These are phyloP conservation scores for Bremia lactucae DNA, from an alignment of 352 stramenopile genomes.

Conservation along the genomic window DNA sequence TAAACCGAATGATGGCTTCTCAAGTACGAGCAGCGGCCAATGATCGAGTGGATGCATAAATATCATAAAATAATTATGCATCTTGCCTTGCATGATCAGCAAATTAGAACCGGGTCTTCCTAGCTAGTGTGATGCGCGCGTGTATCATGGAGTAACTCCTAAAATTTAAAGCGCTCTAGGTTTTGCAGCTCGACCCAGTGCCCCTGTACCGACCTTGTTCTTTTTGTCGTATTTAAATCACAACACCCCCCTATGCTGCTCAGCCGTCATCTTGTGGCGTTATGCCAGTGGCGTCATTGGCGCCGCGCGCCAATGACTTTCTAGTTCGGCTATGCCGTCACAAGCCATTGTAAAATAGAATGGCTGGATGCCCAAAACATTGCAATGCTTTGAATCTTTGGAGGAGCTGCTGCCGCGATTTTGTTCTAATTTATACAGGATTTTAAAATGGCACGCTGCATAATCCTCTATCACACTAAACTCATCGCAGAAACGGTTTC, in stretches of 20 bases:
- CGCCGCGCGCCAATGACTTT: constrained; percentile 86
- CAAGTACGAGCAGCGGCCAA: constrained; percentile 34
- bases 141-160: constrained; percentile 25
- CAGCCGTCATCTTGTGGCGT: constrained; percentile 87
- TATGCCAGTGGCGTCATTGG: constrained; percentile 91
- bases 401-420: too few species aligned
- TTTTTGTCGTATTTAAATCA: neutral
- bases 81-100: neutral
- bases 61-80: neutral
- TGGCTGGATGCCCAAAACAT: constrained; percentile 87
- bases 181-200: too few species aligned
- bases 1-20: constrained; percentile 76
- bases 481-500: too few species aligned
- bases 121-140: constrained; percentile 11
- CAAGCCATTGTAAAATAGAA: constrained; percentile 92
- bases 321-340: constrained; percentile 80
- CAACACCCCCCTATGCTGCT: constrained; percentile 19
- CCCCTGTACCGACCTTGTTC: constrained; percentile 8
- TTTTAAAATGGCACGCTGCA: too few species aligned
- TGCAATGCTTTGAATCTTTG: constrained; percentile 92
- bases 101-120: neutral
- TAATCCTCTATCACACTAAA: too few species aligned
- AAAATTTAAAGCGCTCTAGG: constrained; percentile 15
- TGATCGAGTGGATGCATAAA: constrained; percentile 29
- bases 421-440: too few species aligned